phyloP scores from a whole-genome alignment of 192 early-diverging fungal genomes.

The Backusella luteola region DNA sequence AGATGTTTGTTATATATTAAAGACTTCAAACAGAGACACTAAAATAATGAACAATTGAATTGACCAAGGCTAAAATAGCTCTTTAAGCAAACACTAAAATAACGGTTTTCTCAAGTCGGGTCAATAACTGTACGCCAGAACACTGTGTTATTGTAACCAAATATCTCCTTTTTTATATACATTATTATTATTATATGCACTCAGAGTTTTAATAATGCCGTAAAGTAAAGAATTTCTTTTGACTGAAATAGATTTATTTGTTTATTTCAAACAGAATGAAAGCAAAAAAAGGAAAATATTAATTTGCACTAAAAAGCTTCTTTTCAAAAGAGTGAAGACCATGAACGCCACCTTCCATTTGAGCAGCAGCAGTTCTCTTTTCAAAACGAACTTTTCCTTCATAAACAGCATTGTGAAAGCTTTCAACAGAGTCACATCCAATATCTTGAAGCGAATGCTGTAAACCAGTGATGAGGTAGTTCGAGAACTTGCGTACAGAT shows the following conservation, averaged over 20 bases:
- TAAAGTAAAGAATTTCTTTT: not conserved
- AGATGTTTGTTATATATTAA: not conserved
- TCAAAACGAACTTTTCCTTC: conserved; percentile 86
- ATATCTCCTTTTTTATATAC: not conserved
- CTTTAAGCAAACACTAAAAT: not conserved
- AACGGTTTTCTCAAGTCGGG: not conserved
- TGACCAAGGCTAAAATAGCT: not conserved
- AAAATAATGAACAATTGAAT: not conserved
- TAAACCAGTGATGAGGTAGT: conserved; percentile 89
- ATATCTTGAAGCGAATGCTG: conserved; percentile 99
- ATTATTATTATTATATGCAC: not conserved
- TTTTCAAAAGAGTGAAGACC: conserved; percentile 85
- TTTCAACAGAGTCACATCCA: conserved; percentile 67
- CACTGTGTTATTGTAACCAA: not conserved
- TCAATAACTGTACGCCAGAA: not conserved
- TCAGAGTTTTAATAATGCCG: not conserved
- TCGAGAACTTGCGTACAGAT: conserved; percentile 88
- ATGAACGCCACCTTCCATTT: conserved; percentile 97
- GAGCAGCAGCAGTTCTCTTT: conserved; percentile 90
- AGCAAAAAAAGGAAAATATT: not conserved
- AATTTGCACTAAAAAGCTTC: conserved; percentile 52
- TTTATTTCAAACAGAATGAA: not conserved
- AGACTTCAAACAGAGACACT: too few relatives aligned
- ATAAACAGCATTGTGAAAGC: conserved; percentile 68
- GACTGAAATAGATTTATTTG: not conserved